These are phyloP conservation scores for Melocanna baccifera DNA, from an alignment of 176 grass and related monocot genomes.

Conservation along the genomic window DNA sequence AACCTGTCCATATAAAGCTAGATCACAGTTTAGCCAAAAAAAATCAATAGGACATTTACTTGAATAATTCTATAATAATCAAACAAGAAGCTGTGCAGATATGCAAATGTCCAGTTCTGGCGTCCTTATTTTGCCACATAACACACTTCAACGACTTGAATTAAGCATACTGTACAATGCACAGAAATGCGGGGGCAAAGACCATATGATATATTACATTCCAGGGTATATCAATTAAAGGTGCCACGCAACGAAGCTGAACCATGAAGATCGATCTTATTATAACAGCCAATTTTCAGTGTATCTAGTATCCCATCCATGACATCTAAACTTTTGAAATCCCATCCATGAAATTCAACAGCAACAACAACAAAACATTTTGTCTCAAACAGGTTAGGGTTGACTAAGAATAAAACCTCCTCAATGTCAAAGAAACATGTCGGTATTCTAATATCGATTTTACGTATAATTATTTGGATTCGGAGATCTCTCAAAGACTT, in stretches of 20 bases:
- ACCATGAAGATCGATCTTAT: background rate
- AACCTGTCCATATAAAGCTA: slow-evolving; percentile 53
- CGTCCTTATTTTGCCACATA: background rate
- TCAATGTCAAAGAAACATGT: too few relatives aligned
- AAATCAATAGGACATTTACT: background rate
- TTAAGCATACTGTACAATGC: background rate
- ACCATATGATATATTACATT: background rate
- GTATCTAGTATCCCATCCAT: too few relatives aligned
- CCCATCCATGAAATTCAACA: background rate
- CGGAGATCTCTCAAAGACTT: too few relatives aligned
- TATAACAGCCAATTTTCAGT: too few relatives aligned
- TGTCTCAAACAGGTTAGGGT: too few relatives aligned
- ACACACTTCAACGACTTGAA: background rate
- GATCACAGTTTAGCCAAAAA: slow-evolving; percentile 4
- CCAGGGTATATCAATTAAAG: background rate
- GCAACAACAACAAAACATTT: too few relatives aligned
- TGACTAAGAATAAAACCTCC: too few relatives aligned
- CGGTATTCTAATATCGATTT: too few relatives aligned
- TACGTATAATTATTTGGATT: too few relatives aligned
- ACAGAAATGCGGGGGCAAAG: background rate
- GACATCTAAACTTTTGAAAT: background rate
- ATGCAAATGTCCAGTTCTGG: background rate
- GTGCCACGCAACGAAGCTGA: background rate
- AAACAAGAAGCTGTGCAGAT: background rate
- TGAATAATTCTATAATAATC: background rate